A percentile compares a stretch with the other conserved stretches of the same genome.
Conservation (phyloP, 176 grass and related monocot species). For the Aegilops longissima region DNA sequence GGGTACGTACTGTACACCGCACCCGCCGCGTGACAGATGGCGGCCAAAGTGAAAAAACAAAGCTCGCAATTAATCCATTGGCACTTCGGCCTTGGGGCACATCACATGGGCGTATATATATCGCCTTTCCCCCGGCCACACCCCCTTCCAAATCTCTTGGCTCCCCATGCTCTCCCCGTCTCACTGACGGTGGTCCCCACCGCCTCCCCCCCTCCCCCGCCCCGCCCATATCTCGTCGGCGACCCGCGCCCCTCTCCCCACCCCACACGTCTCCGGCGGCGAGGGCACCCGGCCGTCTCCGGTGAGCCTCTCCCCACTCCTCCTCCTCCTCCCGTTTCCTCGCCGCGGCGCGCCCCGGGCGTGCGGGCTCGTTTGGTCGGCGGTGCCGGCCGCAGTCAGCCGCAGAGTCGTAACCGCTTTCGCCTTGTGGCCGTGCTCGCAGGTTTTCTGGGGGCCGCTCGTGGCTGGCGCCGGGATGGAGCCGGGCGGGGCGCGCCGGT, state of each 20-base stretch:
- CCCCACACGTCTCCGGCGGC: not conserved
- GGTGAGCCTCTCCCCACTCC: slow-evolving; percentile 16
- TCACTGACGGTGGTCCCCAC: slow-evolving; percentile 60
- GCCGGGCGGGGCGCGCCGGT: slow-evolving; percentile 18
- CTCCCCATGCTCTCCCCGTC: slow-evolving; percentile 33
- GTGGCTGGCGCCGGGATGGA: slow-evolving; percentile 43
- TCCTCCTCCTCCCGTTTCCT: not conserved
- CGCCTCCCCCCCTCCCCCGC: not conserved
- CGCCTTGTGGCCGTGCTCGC: not conserved
- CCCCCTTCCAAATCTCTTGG: slow-evolving; percentile 17
- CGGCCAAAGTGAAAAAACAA: not conserved
- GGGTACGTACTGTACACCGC: too few species aligned
- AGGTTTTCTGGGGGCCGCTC: slow-evolving; percentile 33
- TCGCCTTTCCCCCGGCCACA: not conserved
- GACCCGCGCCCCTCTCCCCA: not conserved
- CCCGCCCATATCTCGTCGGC: slow-evolving; percentile 25
- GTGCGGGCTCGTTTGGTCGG: not conserved
- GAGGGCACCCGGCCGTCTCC: slow-evolving; percentile 24
- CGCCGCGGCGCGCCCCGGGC: not conserved
- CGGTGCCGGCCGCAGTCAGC: not conserved
- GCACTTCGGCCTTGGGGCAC: not conserved
- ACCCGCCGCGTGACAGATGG: not conserved
- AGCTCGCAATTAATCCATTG: slow-evolving; percentile 28
- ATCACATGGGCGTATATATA: slow-evolving; percentile 50
- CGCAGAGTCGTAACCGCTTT: slow-evolving; percentile 24